A percentile compares a stretch with the other conserved stretches of the same genome.
These are phyloP conservation scores for Chaetomium strumarium DNA, from an alignment of 2,329 filamentous ascomycete genomes.

Conservation along the genomic window DNA sequence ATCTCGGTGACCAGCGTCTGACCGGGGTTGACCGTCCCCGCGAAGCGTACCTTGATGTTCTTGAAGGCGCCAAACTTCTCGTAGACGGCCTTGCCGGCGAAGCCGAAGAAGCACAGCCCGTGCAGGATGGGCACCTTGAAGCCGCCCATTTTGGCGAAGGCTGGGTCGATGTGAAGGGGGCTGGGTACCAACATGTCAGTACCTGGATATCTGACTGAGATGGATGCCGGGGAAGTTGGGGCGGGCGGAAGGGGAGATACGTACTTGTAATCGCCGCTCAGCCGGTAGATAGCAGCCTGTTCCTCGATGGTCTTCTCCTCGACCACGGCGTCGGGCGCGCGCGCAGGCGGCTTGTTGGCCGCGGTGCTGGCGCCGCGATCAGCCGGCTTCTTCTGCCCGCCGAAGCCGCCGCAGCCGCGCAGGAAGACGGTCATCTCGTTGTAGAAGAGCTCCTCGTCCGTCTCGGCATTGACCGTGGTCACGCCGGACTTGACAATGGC, in stretches of 20 bases:
- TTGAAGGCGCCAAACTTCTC: conserved; percentile 72
- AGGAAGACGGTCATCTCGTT: conserved; percentile 94
- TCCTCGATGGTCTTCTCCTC: conserved; percentile 84
- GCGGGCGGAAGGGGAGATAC: conserved; percentile 20
- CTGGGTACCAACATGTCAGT: conserved; percentile 26
- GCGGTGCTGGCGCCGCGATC: conserved; percentile 78
- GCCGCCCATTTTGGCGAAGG: conserved; percentile 89
- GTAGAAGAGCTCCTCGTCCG: conserved; percentile 89
- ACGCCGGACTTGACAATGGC: conserved; percentile 75
- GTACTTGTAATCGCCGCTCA: conserved; percentile 87
- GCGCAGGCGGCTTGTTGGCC: conserved; percentile 69
- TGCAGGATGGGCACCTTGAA: conserved; percentile 94
- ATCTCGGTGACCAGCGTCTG: conserved; percentile 91
- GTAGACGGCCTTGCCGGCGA: conserved; percentile 85
- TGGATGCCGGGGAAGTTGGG: background rate
- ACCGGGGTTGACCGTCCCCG: conserved; percentile 75
- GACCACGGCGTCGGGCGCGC: conserved; percentile 72
- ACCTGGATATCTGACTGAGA: background rate
- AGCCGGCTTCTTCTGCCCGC: conserved; percentile 67
- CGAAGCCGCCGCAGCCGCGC: conserved; percentile 84
- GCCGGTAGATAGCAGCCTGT: conserved; percentile 86
- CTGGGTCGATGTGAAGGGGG: conserved; percentile 91
- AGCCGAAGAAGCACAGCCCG: conserved; percentile 92
- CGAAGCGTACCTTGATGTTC: conserved; percentile 91
- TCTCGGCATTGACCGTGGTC: conserved; percentile 77